Evolutionary conservation across 1,284 basidiomycete genomes (phyloP), one percentile per base, ranked within the genome.

Genomic region (Tylopilus sp.): DNA sequence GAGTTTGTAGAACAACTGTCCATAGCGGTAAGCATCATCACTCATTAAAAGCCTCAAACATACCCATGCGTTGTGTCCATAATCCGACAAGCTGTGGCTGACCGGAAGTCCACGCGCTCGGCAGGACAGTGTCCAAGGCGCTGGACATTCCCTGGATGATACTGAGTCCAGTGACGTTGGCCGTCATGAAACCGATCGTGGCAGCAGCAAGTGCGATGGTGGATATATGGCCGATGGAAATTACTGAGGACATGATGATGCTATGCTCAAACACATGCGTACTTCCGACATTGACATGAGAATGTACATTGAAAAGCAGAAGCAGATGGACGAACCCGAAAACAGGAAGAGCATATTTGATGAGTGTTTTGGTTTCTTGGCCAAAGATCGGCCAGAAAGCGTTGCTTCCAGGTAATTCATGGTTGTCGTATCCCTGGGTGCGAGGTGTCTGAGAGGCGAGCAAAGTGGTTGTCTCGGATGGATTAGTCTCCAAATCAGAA

Each of bases 41-140:
- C 22, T 39, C 4, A 8, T 28, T 26, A 22, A 37, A 14, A 13
- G 24, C 5, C 2, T 42, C 20, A 11, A 8, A 73, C 84, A 52
- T 56, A 88, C 85, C 73, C 90, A 94, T 94, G 58, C 94, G 78
- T 69, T 95, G 92, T 10, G 89, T 77, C 94, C 94, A 96, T 1
- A 97, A 77, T 5, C 94, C 94, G 25, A 98, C 93, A 1, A 92
- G 78, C 11, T 86, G 77, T 0, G 93, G 94, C 37, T 90, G 82
- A 2, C 83, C 71, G 11, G 90, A 92, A 0, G 94, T 94, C 90
- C 93, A 98, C 3, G 94, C 92, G 22, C 89, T 83, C 0, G 94
- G 94, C 0, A 98, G 80, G 63, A 97, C 80, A 0, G 94, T 94
- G 64, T 98, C 94, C 26, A 98, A 79, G 0, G 92, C 88, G 52